Evolutionary conservation across 2,329 filamentous ascomycete species (phyloP), one percentile per base, ranked within the genome.

Genomic region (Aspergillaceae sp.): DNA sequence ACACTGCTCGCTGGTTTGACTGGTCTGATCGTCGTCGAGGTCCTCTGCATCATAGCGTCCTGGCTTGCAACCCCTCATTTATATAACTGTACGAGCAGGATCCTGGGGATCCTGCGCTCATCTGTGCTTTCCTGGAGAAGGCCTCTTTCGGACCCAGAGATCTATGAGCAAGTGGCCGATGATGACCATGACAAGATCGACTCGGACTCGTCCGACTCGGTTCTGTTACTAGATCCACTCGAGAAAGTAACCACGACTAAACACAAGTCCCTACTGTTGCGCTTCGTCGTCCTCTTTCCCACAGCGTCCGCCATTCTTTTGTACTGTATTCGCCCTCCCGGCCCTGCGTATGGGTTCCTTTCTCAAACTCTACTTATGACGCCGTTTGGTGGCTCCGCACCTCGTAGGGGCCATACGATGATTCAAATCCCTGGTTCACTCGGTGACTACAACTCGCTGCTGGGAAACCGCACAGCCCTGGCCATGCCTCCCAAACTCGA

Each of bases 1-100:
- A 65, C 63, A 3, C 48, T 66, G 0, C 51, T 65, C 9, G 56
- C 61, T 5, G 63, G 63, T 0, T 47, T 66, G 44, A 60, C 62
- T 4, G 61, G 63, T 7, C 63, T 64, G 30, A 37, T 65, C 3
- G 56, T 65, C 29, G 59, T 61, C 7, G 61, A 61, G 27, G 54
- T 48, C 2, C 49, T 66, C 7, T 46, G 64, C 5, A 29, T 62
- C 8, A 48, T 53, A 2, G 41, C 53, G 1, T 55, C 63, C 2
- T 57, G 56, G 45, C 55, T 64, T 29, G 44, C 55, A 1, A 54
- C 59, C 0, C 52, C 50, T 1, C 45, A 49, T 10, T 45, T 65
- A 5, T 58, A 65, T 34, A 49, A 54, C 1, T 40, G 51, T 5
- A 48, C 53, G 0, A 61, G 59, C n/a, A 56, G 51, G 2, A 55